Evolutionary conservation across 2,329 filamentous ascomycete species (phyloP).

Genomic region (Aspergillus costaricaensis): DNA sequence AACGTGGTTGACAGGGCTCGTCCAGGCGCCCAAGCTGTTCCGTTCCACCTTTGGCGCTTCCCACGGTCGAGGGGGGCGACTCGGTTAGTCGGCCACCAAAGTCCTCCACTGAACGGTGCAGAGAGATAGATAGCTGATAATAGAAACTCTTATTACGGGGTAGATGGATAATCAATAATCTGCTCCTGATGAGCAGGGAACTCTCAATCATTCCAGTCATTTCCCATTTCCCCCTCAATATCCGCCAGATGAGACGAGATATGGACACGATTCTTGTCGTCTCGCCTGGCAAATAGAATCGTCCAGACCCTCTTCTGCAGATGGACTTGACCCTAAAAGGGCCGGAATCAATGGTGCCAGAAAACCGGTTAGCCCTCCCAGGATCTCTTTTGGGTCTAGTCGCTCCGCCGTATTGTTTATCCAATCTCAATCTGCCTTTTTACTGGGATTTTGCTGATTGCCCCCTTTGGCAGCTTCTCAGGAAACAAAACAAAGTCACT

Average conservation of each 20-base stretch:
- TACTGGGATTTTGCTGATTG: neutral
- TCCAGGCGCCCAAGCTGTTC: constrained; percentile 15
- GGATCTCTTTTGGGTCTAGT: neutral
- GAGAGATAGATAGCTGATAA: too few relatives aligned
- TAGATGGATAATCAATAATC: neutral
- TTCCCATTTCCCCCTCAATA: neutral
- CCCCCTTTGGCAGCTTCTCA: too few relatives aligned
- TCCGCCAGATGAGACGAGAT: neutral
- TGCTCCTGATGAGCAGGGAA: neutral
- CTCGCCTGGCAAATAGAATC: neutral
- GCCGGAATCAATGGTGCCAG: constrained; percentile 2
- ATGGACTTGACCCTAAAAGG: neutral
- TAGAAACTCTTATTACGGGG: too few relatives aligned
- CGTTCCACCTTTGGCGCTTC: constrained; percentile 14
- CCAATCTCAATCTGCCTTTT: neutral
- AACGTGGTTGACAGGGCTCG: constrained; percentile 32
- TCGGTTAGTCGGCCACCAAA: neutral
- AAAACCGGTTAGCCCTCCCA: constrained; percentile 1
- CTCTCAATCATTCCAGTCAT: neutral
- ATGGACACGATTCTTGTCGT: neutral
- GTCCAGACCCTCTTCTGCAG: constrained; percentile 2
- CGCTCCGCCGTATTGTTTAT: neutral
- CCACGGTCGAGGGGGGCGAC: constrained; percentile 7
- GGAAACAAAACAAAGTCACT: too few relatives aligned
- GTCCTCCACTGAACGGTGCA: neutral